phyloP scores from a whole-genome alignment of 305 asterid genomes.

The Rubia balearica region DNA sequence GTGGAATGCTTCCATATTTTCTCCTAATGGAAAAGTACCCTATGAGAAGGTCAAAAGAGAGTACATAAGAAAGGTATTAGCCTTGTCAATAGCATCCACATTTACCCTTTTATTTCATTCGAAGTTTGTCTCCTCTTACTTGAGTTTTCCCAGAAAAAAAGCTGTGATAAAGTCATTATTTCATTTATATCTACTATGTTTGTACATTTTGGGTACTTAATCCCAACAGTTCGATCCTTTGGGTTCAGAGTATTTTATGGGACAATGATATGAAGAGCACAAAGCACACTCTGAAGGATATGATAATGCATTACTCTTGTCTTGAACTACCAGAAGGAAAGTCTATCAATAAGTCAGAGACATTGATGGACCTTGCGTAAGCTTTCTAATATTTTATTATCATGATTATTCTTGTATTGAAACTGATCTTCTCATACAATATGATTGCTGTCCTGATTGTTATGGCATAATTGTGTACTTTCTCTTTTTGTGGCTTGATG shows the following conservation, averaged over 20 bases:
- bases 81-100: constrained; percentile 5
- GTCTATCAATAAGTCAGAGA: constrained; percentile 57
- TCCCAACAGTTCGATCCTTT: constrained; percentile 19
- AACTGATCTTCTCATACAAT: neutral
- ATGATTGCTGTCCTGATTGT: neutral
- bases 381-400: constrained; percentile 20
- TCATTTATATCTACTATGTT: constrained; percentile 1
- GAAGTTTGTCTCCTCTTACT: constrained; percentile 7
- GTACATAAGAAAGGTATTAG: constrained; percentile 67
- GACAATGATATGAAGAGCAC: constrained; percentile 82
- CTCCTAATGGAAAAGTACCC: constrained; percentile 59
- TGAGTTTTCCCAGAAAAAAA: constrained; percentile 1
- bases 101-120: constrained; percentile 6
- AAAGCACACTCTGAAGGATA: constrained; percentile 78
- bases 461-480: neutral
- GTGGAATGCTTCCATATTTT: constrained; percentile 90
- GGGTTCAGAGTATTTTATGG: constrained; percentile 76
- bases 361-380: constrained; percentile 75
- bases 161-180: neutral
- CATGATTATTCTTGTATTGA: neutral
- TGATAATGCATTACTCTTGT: constrained; percentile 62
- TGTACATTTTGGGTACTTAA: constrained; percentile 9
- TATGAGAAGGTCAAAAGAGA: constrained; percentile 71
- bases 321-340: constrained; percentile 77
- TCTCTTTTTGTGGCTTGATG: neutral